These are phyloP conservation scores for Triticum monococcum DNA, from an alignment of 176 grass and related monocot genomes.

Conservation along the genomic window DNA sequence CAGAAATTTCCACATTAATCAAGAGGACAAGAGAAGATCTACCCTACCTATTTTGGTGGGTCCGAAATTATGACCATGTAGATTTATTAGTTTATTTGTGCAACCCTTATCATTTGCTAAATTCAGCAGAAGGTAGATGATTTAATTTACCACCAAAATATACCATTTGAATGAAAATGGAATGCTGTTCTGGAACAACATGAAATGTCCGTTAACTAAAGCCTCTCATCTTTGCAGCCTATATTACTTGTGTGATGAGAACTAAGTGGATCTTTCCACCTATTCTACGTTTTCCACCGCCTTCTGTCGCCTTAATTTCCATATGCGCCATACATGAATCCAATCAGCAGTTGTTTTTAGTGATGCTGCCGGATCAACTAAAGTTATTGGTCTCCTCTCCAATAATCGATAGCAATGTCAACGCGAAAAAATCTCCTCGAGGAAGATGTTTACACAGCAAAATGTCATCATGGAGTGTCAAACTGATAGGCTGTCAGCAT, in stretches of 20 bases:
- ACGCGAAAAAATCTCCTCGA: not conserved
- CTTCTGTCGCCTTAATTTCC: not conserved
- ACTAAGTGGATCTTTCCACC: not conserved
- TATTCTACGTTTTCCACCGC: not conserved
- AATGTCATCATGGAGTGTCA: not conserved
- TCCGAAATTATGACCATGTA: not conserved
- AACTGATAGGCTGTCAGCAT: not conserved
- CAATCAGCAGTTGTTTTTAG: not conserved
- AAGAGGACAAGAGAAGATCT: not conserved
- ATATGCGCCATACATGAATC: not conserved
- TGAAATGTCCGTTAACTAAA: not conserved
- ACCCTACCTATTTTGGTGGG: not conserved
- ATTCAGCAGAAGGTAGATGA: not conserved
- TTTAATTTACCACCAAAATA: not conserved
- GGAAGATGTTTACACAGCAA: not conserved
- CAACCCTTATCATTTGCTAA: slow-evolving; percentile 8
- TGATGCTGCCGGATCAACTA: not conserved
- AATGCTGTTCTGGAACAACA: not conserved
- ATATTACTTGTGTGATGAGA: not conserved
- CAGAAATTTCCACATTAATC: slow-evolving; percentile 18
- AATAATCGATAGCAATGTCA: not conserved
- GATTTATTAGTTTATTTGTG: not conserved
- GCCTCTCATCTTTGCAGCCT: not conserved
- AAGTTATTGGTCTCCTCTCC: not conserved
- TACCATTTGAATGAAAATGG: not conserved